Evolutionary conservation across 2,329 filamentous ascomycete genomes (phyloP).

Genomic region (Bipolaris cookei): DNA sequence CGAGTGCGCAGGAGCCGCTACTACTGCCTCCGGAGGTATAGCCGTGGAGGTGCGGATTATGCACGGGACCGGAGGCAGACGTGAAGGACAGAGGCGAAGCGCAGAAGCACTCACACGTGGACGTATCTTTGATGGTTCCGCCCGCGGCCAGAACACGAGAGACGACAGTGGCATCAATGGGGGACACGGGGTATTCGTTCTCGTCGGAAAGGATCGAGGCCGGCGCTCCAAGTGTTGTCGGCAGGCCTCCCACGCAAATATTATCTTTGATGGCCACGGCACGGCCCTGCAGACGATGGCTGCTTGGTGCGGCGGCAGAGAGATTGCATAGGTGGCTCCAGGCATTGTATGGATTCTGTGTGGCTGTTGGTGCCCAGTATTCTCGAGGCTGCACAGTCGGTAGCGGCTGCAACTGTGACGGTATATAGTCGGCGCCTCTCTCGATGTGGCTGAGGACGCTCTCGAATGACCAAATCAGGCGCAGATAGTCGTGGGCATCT

Average conservation of each 20-base stretch:
- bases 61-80: not conserved
- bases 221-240: not conserved
- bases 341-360: not conserved
- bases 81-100: not conserved
- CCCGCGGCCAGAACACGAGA: not conserved
- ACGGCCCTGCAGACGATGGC: not conserved
- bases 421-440: not conserved
- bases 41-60: not conserved
- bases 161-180: not conserved
- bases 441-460: not conserved
- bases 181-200: not conserved
- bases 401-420: not conserved
- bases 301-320: not conserved
- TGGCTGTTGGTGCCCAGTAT: not conserved
- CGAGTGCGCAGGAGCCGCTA: not conserved
- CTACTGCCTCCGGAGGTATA: not conserved
- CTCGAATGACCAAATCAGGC: not conserved
- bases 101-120: not conserved
- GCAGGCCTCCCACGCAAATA: not conserved
- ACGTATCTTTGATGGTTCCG: not conserved
- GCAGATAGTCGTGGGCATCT: not conserved
- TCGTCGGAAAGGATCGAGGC: not conserved
- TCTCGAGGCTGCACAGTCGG: not conserved
- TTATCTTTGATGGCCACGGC: not conserved
- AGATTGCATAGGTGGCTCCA: not conserved